Percentiles rank a stretch among this genome's conserved stretches.
phyloP scores from a whole-genome alignment of 2,329 filamentous ascomycete species.

The Colletotrichum aenigma region DNA sequence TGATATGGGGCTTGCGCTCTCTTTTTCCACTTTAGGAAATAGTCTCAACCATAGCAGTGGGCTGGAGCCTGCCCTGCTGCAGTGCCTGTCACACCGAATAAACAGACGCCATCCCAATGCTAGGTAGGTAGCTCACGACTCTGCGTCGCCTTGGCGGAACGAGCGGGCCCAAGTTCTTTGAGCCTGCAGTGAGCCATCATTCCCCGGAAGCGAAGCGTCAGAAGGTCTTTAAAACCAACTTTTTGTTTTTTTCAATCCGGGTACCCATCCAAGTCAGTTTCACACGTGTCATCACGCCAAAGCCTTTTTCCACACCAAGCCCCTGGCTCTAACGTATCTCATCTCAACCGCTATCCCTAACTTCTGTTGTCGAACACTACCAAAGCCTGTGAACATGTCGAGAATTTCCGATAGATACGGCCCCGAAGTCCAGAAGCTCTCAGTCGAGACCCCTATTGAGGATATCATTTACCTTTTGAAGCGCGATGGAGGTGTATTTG shows the following conservation, averaged over 20 bases:
- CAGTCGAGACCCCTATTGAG: background rate
- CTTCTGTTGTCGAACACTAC: background rate
- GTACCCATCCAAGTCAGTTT: background rate
- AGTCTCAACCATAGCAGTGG: background rate
- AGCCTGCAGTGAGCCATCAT: background rate
- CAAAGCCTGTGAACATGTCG: background rate
- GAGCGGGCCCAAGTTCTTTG: background rate
- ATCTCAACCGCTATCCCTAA: background rate
- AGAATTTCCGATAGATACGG: background rate
- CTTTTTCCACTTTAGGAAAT: background rate
- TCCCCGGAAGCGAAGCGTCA: background rate
- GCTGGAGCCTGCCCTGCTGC: background rate
- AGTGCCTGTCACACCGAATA: background rate
- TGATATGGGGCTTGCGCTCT: background rate
- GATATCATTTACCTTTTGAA: constrained; percentile 10
- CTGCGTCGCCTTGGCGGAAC: background rate
- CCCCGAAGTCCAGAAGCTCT: constrained; percentile 2
- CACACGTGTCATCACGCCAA: background rate
- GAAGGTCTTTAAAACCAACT: background rate
- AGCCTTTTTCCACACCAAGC: background rate
- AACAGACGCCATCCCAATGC: background rate
- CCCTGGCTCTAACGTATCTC: background rate
- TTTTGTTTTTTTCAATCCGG: background rate
- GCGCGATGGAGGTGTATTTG: constrained; percentile 11
- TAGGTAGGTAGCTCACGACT: background rate